phyloP scores from a whole-genome alignment of 768 basidiomycete genomes.

The Russula compacta region DNA sequence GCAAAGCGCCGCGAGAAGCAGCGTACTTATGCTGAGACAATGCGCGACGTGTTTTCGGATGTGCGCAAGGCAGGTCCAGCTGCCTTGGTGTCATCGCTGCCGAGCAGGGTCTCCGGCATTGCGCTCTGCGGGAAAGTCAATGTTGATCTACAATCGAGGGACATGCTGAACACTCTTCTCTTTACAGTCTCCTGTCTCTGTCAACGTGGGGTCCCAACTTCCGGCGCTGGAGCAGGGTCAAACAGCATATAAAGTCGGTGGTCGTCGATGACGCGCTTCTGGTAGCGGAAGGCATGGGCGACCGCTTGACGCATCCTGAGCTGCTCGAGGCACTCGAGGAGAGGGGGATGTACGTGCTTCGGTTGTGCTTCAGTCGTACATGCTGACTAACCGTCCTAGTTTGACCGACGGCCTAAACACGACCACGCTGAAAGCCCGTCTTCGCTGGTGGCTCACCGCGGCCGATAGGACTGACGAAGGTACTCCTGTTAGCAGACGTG shows the following conservation, averaged over 20 bases:
- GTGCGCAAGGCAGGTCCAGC: slow-evolving; percentile 29
- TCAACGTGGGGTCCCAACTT: slow-evolving; percentile 32
- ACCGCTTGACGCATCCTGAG: slow-evolving; percentile 42
- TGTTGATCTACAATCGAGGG: neutral
- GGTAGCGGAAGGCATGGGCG: slow-evolving; percentile 36
- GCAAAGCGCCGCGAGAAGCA: slow-evolving; percentile 41
- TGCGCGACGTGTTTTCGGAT: slow-evolving; percentile 19
- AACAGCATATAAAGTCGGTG: slow-evolving; percentile 33
- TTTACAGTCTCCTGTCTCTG: slow-evolving; percentile 30
- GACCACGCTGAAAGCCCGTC: slow-evolving; percentile 39
- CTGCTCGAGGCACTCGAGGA: slow-evolving; percentile 61
- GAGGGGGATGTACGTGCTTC: slow-evolving; percentile 60
- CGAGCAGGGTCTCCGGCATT: slow-evolving; percentile 20
- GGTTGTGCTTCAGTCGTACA: neutral
- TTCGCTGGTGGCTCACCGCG: slow-evolving; percentile 58
- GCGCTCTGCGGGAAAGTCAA: slow-evolving; percentile 51
- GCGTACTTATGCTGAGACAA: slow-evolving; percentile 21
- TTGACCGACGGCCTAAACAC: slow-evolving; percentile 32
- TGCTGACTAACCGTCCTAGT: slow-evolving; percentile 20
- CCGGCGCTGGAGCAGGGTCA: slow-evolving; percentile 30
- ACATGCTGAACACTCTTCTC: neutral
- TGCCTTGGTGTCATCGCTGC: slow-evolving; percentile 25
- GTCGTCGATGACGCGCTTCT: slow-evolving; percentile 58
- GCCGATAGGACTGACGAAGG: slow-evolving; percentile 31
- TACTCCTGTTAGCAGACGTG: slow-evolving; percentile 38